Conservation (phyloP, 2,329 filamentous ascomycete species). For the Monosporascus sp. region DNA sequence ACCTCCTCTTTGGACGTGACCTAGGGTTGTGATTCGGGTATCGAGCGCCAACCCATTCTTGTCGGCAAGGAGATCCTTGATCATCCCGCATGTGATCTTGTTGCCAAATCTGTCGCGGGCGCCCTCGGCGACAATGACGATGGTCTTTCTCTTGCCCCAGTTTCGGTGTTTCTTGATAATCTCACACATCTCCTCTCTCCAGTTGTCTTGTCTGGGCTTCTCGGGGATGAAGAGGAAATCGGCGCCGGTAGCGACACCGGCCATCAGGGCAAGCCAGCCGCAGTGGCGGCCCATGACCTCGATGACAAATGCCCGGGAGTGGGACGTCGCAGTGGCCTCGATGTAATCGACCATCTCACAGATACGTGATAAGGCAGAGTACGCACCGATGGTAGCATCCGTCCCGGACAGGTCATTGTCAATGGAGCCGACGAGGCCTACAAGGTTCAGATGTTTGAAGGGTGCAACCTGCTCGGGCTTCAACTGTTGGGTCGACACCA, state of each 20-base stretch:
- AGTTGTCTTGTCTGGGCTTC: conserved; percentile 80
- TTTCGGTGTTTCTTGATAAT: conserved; percentile 74
- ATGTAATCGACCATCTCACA: conserved; percentile 97
- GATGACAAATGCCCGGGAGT: conserved; percentile 93
- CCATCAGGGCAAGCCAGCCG: conserved; percentile 95
- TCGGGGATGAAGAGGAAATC: conserved; percentile 98
- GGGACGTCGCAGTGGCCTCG: conserved; percentile 88
- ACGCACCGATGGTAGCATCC: conserved; percentile 95
- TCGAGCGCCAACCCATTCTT: conserved; percentile 74
- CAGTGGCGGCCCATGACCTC: conserved; percentile 99
- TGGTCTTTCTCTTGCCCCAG: conserved; percentile 92
- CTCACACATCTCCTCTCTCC: conserved; percentile 81
- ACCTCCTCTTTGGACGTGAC: conserved; percentile 95
- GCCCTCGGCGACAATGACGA: conserved; percentile 95
- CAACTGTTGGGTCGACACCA: conserved; percentile 70
- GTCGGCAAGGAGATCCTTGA: conserved; percentile 83
- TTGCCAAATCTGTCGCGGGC: conserved; percentile 79
- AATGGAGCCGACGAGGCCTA: conserved; percentile 92
- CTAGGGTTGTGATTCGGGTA: conserved; percentile 89
- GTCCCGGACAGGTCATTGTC: conserved; percentile 98
- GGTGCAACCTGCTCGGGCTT: conserved; percentile 65
- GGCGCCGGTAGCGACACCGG: conserved; percentile 88
- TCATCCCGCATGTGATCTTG: conserved; percentile 73
- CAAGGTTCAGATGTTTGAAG: conserved; percentile 87
- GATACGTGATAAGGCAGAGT: conserved; percentile 87